Conservation (phyloP, 371 early-diverging fungal genomes). For the Mucor saturninus region DNA sequence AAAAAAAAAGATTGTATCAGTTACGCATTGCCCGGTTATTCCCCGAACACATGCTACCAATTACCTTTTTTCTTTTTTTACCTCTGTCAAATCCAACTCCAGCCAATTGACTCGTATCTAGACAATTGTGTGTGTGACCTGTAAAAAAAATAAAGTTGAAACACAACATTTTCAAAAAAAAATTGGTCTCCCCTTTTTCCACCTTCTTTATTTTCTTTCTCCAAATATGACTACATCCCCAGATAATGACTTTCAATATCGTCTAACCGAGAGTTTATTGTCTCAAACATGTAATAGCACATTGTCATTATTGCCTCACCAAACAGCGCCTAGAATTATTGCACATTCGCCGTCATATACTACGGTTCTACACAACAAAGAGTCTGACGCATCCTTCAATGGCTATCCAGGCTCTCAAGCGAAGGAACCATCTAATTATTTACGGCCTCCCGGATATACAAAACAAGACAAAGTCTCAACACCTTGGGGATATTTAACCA, state of each 20-base stretch:
- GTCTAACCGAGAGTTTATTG: constrained; percentile 25
- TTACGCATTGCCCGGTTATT: not conserved
- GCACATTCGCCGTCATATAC: constrained; percentile 12
- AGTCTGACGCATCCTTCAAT: constrained; percentile 17
- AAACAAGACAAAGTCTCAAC: constrained; percentile 1
- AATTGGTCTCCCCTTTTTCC: too few species aligned
- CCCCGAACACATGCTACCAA: not conserved
- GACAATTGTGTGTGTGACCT: not conserved
- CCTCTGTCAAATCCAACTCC: not conserved
- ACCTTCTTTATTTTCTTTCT: not conserved
- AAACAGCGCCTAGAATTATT: constrained; percentile 15
- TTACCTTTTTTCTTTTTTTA: not conserved
- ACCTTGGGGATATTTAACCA: constrained; percentile 16
- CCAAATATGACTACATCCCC: not conserved
- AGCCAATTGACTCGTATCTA: not conserved
- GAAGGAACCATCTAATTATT: constrained; percentile 17
- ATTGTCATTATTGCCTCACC: constrained; percentile 1
- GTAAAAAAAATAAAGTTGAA: not conserved
- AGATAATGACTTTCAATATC: constrained; percentile 22
- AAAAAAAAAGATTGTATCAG: not conserved
- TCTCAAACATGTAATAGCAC: constrained; percentile 15
- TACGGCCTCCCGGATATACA: not conserved
- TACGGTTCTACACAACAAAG: constrained; percentile 11
- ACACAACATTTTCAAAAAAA: not conserved
- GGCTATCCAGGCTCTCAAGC: constrained; percentile 18